Evolutionary conservation across 2,329 filamentous ascomycete genomes (phyloP), one percentile per base, ranked within the genome.

Genomic region (Cyphellophora attinorum): DNA sequence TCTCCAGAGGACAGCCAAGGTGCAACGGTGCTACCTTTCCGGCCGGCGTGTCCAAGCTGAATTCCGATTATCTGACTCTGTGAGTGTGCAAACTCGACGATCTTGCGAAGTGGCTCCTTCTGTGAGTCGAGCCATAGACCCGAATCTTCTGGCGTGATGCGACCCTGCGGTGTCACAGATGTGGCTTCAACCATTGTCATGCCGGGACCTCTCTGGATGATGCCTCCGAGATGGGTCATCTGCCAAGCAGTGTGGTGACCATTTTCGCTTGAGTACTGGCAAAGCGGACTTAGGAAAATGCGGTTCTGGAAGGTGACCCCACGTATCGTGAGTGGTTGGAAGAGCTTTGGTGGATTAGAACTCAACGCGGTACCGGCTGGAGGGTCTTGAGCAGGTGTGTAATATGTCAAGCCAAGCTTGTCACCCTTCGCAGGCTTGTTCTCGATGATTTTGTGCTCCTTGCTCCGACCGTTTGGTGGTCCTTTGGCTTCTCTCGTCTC

Each of bases 71-170:
- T 76, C 51, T 84, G 77, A 50, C 67, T 68, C 56, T 89, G 84
- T 29, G 43, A 44, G 37, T 53, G 52, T 3, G 46, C 50, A 29
- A 53, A 54, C 27, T 55, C 51, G 23, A 52, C 50, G n/a, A 54
- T 45, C 4, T 47, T 42, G 27, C 42, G 37, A 18, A 53, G 25
- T 2, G 51, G 51, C 43, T 71, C 78, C 40, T 88, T 79, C 56
- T 95, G 88, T 19, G 71, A 76, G 56, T 94, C 88, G 42, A 81
- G 69, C 88, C 86, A 95, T 5, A 95, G 61, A 1, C 88, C 85
- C 10, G 65, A 61, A 54, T 89, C 83, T 55, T 88, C 69, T 1
- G 85, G 85, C 1, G 82, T 81, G 63, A 93, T 93, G 36, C 88
- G 74, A 17, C 86, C 86, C 47, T 88, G 76, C 5, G 83, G 61